Percentiles rank a stretch among this genome's conserved stretches.
phyloP scores from a whole-genome alignment of 140 eudicot genomes.

The Oenanthe javanica region DNA sequence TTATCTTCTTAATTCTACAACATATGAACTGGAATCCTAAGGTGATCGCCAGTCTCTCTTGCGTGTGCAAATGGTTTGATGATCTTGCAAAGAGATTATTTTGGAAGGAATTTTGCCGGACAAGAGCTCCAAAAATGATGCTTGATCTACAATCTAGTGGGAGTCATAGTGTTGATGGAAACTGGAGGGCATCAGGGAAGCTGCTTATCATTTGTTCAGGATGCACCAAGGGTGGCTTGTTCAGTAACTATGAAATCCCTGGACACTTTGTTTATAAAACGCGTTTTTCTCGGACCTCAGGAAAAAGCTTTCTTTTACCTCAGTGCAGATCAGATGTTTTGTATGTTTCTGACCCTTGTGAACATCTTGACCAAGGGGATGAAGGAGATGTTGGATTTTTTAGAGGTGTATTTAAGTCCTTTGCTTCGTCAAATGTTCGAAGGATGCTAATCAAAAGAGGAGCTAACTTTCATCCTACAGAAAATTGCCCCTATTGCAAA shows the following conservation, averaged over 20 bases:
- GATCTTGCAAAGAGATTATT: constrained; percentile 82
- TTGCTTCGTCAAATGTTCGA: constrained; percentile 70
- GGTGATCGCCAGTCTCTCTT: constrained; percentile 68
- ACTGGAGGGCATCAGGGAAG: constrained; percentile 98
- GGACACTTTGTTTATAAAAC: constrained; percentile 86
- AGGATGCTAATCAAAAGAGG: constrained; percentile 66
- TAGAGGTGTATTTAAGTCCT: constrained; percentile 85
- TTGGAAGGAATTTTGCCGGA: constrained; percentile 90
- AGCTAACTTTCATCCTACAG: constrained; percentile 70
- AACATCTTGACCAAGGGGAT: constrained; percentile 93
- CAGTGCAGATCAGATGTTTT: constrained; percentile 79
- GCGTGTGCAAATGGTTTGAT: constrained; percentile 95
- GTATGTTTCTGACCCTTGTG: constrained; percentile 95
- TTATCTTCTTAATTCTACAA: constrained; percentile 67
- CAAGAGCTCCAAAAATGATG: constrained; percentile 96
- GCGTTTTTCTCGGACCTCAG: constrained; percentile 86
- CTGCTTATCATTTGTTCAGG: constrained; percentile 88
- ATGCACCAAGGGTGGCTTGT: constrained; percentile 61
- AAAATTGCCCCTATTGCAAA: constrained; percentile 80
- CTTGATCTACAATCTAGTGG: constrained; percentile 82
- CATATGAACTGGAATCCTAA: constrained; percentile 89
- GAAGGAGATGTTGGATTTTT: constrained; percentile 92
- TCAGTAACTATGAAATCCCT: constrained; percentile 56
- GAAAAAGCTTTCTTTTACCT: constrained; percentile 78
- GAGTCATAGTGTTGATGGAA: constrained; percentile 81